Conservation (phyloP, 306 rosid genomes). For the Fagus sylvatica region DNA sequence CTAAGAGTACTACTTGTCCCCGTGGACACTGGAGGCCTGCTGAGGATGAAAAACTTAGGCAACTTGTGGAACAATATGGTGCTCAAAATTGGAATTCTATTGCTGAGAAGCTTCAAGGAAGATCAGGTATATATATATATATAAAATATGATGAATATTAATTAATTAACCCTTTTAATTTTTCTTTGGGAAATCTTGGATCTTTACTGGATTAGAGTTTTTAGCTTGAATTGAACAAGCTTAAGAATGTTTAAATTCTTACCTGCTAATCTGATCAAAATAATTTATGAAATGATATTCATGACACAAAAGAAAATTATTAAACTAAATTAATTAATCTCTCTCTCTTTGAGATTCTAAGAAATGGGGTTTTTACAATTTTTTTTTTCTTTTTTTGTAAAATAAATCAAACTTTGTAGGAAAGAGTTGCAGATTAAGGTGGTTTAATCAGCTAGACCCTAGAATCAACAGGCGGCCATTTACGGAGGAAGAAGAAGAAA, state of each 20-base stretch:
- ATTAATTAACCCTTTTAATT: not conserved
- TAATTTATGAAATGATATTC: not conserved
- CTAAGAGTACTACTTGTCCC: constrained; percentile 48
- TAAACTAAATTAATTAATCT: not conserved
- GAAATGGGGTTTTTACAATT: not conserved
- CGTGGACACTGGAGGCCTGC: constrained; percentile 97
- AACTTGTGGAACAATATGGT: constrained; percentile 78
- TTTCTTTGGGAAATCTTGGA: not conserved
- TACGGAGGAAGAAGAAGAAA: constrained; percentile 87
- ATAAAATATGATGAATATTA: not conserved
- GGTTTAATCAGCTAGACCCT: constrained; percentile 98
- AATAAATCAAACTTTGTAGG: constrained; percentile 35
- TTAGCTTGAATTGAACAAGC: constrained; percentile 15
- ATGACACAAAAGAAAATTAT: not conserved
- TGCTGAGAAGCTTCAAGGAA: constrained; percentile 91
- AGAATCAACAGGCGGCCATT: constrained; percentile 91
- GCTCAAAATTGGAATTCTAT: constrained; percentile 97
- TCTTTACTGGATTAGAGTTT: constrained; percentile 1
- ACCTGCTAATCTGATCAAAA: not conserved
- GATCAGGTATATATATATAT: constrained; percentile 59
- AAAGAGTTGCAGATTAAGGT: constrained; percentile 91
- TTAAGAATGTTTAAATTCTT: not conserved
- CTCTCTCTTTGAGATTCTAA: not conserved
- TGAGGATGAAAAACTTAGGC: constrained; percentile 82
- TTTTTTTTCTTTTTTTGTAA: not conserved